Base-by-base conservation (phyloP, 2,329 filamentous ascomycete genomes). In the Fusarium palustre region DNA sequence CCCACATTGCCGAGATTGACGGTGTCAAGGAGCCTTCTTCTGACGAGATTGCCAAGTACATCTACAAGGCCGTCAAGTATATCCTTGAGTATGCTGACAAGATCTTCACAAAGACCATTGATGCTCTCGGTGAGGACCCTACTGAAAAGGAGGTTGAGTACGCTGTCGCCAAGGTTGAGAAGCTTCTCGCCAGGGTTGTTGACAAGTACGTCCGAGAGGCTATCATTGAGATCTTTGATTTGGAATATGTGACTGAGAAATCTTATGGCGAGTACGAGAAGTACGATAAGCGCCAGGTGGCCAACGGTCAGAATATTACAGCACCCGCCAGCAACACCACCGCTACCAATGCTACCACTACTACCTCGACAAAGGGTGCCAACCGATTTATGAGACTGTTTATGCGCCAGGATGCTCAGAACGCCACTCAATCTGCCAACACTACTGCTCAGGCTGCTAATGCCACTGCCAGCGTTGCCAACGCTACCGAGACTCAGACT, bases 171-270 rank as follows among this genome's bases (percentile, higher is more conserved):
- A 49, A 61, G 55, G 34, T 66, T 22, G 48, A 61, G 33, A 42
- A 66, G 45, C 22, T 49, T 24, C 61, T 68, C n/a, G 54, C 41
- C 33, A 28, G 58, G 36, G 12, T 48, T 18, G 55, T 68, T n/a
- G 59, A 68, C 33, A 43, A 57, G 46, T 15, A 25, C 16, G 18
- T 68, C n/a, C 56, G 66, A 38, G 38, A 61, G 49, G 55, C 65
- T n/a, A 30, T 68, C 36, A 38, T 60, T 28, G 24, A 42, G 20
- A 60, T 69, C 31, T 65, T 68, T 20, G 33, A 18, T 3, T 25
- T 60, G 42, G 54, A 59, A n/a, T 41, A 58, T 13, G 38, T 64
- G 20, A 39, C 38, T 10, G 57, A 59, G 20, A 24, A 60, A n/a
- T 22, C 36, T 13, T 47, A 55, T 25, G 30, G 30, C 28, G 38